Evolutionary conservation across 768 basidiomycete species (phyloP).

Genomic region (Lentinus brumalis): DNA sequence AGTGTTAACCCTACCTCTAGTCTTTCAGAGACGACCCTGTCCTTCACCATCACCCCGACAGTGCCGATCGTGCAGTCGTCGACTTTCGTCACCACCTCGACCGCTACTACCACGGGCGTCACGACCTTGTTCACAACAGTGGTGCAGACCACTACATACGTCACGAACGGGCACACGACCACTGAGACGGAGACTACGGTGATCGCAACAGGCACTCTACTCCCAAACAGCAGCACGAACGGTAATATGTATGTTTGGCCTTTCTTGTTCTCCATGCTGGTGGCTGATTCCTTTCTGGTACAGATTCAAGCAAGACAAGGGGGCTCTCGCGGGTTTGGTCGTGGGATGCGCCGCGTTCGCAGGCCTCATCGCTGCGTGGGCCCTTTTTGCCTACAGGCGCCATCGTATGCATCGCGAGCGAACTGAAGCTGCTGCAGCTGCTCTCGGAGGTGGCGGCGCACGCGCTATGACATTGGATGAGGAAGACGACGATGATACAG

Average conservation of each 20-base stretch:
- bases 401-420: slow-evolving; percentile 21
- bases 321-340: slow-evolving; percentile 27
- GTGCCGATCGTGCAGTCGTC: background rate
- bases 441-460: slow-evolving; percentile 11
- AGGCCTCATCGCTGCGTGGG: slow-evolving; percentile 20
- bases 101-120: background rate
- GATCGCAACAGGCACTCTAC: slow-evolving; percentile 26
- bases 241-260: slow-evolving; percentile 19
- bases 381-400: slow-evolving; percentile 22
- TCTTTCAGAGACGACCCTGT: background rate
- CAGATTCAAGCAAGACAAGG: slow-evolving; percentile 27
- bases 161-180: slow-evolving; percentile 9
- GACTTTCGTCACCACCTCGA: background rate
- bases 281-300: background rate
- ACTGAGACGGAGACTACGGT: slow-evolving; percentile 21
- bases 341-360: slow-evolving; percentile 25
- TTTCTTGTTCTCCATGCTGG: background rate
- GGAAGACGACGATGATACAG: slow-evolving; percentile 12
- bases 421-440: slow-evolving; percentile 21
- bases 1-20: too few relatives aligned
- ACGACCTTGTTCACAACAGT: slow-evolving; percentile 16
- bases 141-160: slow-evolving; percentile 19
- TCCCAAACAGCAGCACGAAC: slow-evolving; percentile 16
- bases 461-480: slow-evolving; percentile 18
- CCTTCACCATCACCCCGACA: background rate